Conservation (phyloP, 202 grass and related monocot species). For the Digitaria exilis region DNA sequence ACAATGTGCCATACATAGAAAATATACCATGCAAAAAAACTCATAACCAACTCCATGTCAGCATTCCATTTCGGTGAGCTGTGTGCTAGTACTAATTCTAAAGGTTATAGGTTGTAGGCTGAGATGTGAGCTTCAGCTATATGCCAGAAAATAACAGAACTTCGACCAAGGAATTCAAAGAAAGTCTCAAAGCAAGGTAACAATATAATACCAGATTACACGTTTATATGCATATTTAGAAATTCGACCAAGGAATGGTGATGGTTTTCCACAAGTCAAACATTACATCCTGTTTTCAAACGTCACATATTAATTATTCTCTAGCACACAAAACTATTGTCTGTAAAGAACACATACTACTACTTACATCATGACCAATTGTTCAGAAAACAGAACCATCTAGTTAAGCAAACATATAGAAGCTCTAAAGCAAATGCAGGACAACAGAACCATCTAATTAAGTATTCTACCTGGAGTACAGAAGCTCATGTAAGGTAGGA, state of each 20-base stretch:
- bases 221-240: background rate
- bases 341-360: background rate
- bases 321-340: background rate
- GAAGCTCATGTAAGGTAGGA: slow-evolving; percentile 39
- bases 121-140: background rate
- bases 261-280: background rate
- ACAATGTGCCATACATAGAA: background rate
- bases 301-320: background rate
- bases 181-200: background rate
- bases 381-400: background rate
- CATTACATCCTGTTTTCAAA: background rate
- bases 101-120: background rate
- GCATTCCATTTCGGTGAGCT: background rate
- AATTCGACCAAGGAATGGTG: background rate
- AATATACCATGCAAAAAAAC: background rate
- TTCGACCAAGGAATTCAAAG: too few relatives aligned
- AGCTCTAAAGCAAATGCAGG: background rate
- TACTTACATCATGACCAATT: background rate
- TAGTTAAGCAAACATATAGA: background rate
- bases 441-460: background rate
- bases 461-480: slow-evolving; percentile 34
- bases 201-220: background rate
- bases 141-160: background rate
- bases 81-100: background rate
- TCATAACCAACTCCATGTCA: background rate